phyloP scores from a whole-genome alignment of 352 stramenopile genomes.

The Phytopythium aichiense region DNA sequence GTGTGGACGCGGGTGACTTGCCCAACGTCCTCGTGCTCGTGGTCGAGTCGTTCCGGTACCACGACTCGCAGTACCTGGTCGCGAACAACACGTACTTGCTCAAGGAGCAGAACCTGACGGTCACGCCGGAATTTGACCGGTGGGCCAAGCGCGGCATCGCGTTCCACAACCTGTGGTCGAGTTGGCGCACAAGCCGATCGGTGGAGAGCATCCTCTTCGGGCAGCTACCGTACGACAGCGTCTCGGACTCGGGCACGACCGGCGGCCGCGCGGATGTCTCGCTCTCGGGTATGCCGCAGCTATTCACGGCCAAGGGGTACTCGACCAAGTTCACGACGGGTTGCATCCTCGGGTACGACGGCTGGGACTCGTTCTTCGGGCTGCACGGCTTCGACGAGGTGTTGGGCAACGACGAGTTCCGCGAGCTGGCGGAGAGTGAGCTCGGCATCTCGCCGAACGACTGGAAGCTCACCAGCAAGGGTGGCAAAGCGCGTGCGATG shows the following conservation, averaged over 20 bases:
- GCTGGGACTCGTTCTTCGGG: slow-evolving; percentile 45
- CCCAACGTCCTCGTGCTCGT: slow-evolving; percentile 54
- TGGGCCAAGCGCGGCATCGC: slow-evolving; percentile 45
- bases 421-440: slow-evolving; percentile 21
- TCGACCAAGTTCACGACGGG: slow-evolving; percentile 49
- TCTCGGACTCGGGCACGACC: slow-evolving; percentile 30
- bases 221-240: slow-evolving; percentile 40
- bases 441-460: slow-evolving; percentile 26
- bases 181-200: slow-evolving; percentile 53
- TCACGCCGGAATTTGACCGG: slow-evolving; percentile 46
- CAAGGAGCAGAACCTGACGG: slow-evolving; percentile 26
- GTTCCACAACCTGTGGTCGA: slow-evolving; percentile 60
- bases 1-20: slow-evolving; percentile 19
- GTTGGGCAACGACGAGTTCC: slow-evolving; percentile 34
- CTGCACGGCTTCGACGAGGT: slow-evolving; percentile 50
- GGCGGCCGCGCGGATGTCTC: slow-evolving; percentile 19
- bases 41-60: slow-evolving; percentile 52
- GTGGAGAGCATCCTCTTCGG: slow-evolving; percentile 52
- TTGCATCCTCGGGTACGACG: slow-evolving; percentile 38
- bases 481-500: slow-evolving; percentile 10
- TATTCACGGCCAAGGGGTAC: slow-evolving; percentile 51
- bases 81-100: slow-evolving; percentile 36
- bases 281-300: slow-evolving; percentile 39
- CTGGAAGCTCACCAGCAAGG: slow-evolving; percentile 43
- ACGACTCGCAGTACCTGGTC: slow-evolving; percentile 48